Percentiles rank a stretch among this genome's conserved stretches.
Conservation (phyloP, 1,284 basidiomycete genomes). For the Ustilago bromivora region DNA sequence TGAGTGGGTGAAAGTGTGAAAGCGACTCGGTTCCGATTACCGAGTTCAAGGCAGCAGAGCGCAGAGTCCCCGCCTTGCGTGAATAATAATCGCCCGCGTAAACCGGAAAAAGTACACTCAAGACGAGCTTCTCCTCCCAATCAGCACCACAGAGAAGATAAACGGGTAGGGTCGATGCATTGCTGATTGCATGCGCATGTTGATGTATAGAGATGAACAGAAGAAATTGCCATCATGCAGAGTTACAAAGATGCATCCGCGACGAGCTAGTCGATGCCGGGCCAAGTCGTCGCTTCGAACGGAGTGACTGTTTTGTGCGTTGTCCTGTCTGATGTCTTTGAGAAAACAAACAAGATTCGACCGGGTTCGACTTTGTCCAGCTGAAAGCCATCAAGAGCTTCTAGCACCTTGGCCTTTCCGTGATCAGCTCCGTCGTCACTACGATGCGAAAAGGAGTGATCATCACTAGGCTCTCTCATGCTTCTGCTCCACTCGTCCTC, state of each 20-base stretch:
- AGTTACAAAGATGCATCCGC: background rate
- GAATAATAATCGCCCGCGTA: background rate
- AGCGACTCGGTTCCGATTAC: background rate
- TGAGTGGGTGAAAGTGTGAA: slow-evolving; percentile 4
- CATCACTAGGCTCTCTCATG: slow-evolving; percentile 38
- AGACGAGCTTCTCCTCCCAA: slow-evolving; percentile 47
- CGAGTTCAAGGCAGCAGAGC: background rate
- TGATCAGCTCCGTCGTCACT: slow-evolving; percentile 13
- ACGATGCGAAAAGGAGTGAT: slow-evolving; percentile 24
- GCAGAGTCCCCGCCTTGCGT: background rate
- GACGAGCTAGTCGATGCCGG: slow-evolving; percentile 9
- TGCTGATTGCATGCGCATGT: background rate
- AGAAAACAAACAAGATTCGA: slow-evolving; percentile 50
- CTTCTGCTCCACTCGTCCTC: slow-evolving; percentile 33
- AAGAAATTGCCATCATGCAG: background rate
- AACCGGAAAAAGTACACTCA: too few species aligned
- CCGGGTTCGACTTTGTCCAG: slow-evolving; percentile 38
- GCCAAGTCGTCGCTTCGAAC: slow-evolving; percentile 1
- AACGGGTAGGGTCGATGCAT: background rate
- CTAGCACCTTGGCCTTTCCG: background rate
- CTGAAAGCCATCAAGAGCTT: slow-evolving; percentile 13
- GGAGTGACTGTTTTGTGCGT: slow-evolving; percentile 14
- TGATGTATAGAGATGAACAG: background rate
- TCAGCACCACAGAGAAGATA: slow-evolving; percentile 23
- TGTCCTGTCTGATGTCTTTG: slow-evolving; percentile 39